Evolutionary conservation across 2,329 filamentous ascomycete species (phyloP), one percentile per base, ranked within the genome.

Genomic region (Dactylonectria macrodidyma): DNA sequence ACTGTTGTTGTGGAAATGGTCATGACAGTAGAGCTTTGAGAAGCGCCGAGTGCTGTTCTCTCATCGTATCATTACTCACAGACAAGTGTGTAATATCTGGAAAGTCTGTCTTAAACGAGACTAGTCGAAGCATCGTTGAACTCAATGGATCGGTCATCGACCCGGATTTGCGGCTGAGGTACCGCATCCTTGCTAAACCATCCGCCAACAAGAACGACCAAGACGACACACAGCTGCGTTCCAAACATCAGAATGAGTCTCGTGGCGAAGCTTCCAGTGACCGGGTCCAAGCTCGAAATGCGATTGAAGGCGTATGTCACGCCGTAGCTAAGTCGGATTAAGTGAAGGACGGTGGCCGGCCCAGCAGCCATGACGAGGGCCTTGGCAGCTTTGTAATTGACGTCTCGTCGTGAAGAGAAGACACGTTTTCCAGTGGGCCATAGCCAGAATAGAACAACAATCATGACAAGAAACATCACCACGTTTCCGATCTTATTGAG

Each of bases 401-500:
- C 41, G 19, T 70, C 55, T 11, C 36, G 56, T 8, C 47, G 52
- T 14, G 50, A 6, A 6, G 46, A 34, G 24, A 51, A 46, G 24
- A 65, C 48, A 5, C 57, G 65, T 36, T 65, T 65, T 14, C 62
- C 52, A 0, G 65, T 38, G 3, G 54, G 33, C 65, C 60, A 67
- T 7, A 66, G 36, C 52, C 57, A 66, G 44, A 56, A 66, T 10
- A 56, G 12, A 11, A 66, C 22, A 11, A n/a, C 58, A 11, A 51
- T 16, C 63, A 66, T 61, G 52, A 52, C 63, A 12, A 48, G 30
- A 12, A 56, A 38, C 34, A 66, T 47, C 24, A 61, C 11, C 10
- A 47, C 38, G 36, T 66, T 61, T 51, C 63, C 63, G 10, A 66
- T 61, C 44, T 61, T 61, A 52, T 66, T 57, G 46, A 66, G 57